Evolutionary conservation across 768 basidiomycete genomes (phyloP), one percentile per base, ranked within the genome.

Genomic region (Podaxis sp.): DNA sequence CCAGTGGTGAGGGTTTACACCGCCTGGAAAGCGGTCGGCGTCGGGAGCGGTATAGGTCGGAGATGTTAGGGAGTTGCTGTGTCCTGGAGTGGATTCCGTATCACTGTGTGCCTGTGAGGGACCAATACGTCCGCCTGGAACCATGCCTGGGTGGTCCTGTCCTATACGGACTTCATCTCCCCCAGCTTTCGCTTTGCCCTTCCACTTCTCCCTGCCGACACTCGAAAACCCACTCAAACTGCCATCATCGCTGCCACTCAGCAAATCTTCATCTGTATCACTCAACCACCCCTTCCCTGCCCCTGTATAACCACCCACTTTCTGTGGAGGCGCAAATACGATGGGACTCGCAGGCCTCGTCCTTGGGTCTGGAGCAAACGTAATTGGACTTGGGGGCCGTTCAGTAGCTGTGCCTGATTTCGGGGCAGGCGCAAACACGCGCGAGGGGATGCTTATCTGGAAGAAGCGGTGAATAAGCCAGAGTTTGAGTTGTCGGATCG

Each of bases 361-460:
- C 1, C 73, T 66, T 15, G 78, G 79, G 52, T 78, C 77, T 1
- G 80, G 80, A 0, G 88, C 88, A 66, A 91, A 92, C 0, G 83
- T 86, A 68, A 90, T 90, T 13, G 89, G 90, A 0, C 87, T 89
- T 0, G 85, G 80, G 1, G 87, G 76, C 5, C 87, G 80, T 65
- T 48, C 71, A 8, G 60, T 59, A 56, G 48, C 33, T 54, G 30
- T 37, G 38, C 56, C 55, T 41, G 55, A 28, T 50, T 46, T 64
- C 26, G 68, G 65, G 46, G 66, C 37, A 65, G 67, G 30, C 46
- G 66, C 66, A 44, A 65, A 65, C 37, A 63, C 65, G 17, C 66
- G 73, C 15, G 59, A 76, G 36, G 75, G 73, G 50, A 76, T 76
- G 56, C 64, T 74, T 54, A 71, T 79, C 68, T 66, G 60, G 37